These are phyloP conservation scores for Cryptococcus sp. DNA, from an alignment of 1,284 basidiomycete species.

Conservation along the genomic window DNA sequence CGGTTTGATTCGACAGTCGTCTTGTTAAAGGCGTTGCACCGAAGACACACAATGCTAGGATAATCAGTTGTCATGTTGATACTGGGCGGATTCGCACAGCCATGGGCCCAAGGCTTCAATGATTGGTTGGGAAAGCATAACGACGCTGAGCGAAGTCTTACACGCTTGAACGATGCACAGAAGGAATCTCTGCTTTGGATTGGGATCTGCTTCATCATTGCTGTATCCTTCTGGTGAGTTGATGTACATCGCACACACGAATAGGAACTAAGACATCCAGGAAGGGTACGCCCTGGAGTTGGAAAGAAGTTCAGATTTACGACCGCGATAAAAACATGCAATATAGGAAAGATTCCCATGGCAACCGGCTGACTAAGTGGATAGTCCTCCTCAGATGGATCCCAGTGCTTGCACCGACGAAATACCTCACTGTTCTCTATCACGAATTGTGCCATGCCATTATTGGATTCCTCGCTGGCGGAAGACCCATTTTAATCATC, in stretches of 20 bases:
- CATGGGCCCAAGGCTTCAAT: neutral
- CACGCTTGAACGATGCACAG: slow-evolving; percentile 22
- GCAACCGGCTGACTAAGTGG: slow-evolving; percentile 1
- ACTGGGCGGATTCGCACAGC: too few species aligned
- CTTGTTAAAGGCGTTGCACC: too few species aligned
- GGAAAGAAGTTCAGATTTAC: neutral
- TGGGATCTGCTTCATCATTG: slow-evolving; percentile 9
- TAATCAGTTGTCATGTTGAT: too few species aligned
- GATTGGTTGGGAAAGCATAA: slow-evolving; percentile 13
- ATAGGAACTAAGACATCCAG: neutral
- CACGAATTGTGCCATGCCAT: slow-evolving; percentile 36
- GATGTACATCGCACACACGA: neutral
- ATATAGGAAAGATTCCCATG: neutral
- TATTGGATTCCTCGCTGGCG: slow-evolving; percentile 22
- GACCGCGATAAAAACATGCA: neutral
- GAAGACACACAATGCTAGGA: too few species aligned
- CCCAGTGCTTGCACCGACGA: slow-evolving; percentile 23
- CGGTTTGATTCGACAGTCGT: too few species aligned
- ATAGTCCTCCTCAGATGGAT: slow-evolving; percentile 3
- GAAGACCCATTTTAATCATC: neutral
- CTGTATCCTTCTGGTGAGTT: slow-evolving; percentile 21
- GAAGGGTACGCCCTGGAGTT: slow-evolving; percentile 6
- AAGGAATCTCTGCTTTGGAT: slow-evolving; percentile 18
- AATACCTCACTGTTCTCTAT: slow-evolving; percentile 33
- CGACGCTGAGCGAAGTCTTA: slow-evolving; percentile 9